Percentiles rank a stretch among this genome's conserved stretches.
Conservation (phyloP, 225 moss, liverwort and hornwort species). For the Marchantia paleacea region DNA sequence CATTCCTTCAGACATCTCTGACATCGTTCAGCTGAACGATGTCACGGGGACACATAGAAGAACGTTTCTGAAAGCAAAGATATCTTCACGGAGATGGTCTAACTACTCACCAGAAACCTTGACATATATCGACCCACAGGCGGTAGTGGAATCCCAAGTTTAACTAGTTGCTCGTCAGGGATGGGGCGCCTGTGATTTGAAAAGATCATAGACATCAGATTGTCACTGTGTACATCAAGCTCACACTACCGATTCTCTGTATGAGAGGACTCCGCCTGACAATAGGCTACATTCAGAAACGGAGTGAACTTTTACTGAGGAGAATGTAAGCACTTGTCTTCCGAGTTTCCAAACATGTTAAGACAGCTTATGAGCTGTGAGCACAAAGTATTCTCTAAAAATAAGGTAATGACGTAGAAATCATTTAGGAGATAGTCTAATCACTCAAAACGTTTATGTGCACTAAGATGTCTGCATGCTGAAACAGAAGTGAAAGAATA, state of each 20-base stretch:
- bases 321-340: no score
- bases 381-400: not conserved
- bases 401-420: not conserved
- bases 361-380: not conserved
- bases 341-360: no score
- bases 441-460: not conserved
- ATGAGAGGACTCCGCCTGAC: no score
- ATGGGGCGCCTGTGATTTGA: constrained; percentile 33
- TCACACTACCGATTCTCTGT: no score
- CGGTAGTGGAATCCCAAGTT: constrained; percentile 48
- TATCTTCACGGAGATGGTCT: not conserved
- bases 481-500: not conserved
- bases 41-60: not conserved
- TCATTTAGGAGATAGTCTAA: not conserved
- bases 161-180: constrained; percentile 37
- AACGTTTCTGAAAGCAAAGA: not conserved
- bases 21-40: not conserved
- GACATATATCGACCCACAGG: constrained; percentile 48
- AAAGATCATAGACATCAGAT: not conserved
- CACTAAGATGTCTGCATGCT: not conserved
- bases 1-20: no score
- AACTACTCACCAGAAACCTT: constrained; percentile 32
- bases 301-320: no score
- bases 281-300: no score
- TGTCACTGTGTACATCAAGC: not conserved